Evolutionary conservation across 345 rosid genomes (phyloP).

Genomic region (Firmiana major): DNA sequence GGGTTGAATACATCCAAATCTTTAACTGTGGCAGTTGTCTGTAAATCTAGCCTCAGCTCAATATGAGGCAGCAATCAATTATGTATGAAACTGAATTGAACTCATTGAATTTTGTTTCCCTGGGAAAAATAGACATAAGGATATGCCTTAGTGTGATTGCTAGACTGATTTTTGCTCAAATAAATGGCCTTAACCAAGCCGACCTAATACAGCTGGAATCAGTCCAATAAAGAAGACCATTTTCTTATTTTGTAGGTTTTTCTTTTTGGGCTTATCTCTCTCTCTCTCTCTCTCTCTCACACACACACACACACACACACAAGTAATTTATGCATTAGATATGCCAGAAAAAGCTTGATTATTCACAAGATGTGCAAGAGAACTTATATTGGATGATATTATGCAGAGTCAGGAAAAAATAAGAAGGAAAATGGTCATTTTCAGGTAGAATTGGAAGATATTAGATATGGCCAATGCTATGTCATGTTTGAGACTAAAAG

Average conservation of each 20-base stretch:
- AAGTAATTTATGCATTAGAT: not conserved
- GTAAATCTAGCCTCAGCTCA: not conserved
- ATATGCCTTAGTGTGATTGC: not conserved
- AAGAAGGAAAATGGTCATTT: not conserved
- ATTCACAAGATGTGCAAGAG: not conserved
- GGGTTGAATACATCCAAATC: not conserved
- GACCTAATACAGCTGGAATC: not conserved
- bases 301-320: too few species aligned
- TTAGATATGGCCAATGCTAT: not conserved
- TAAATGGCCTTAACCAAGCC: not conserved
- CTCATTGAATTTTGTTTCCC: not conserved
- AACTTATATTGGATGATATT: not conserved
- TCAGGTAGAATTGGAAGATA: not conserved
- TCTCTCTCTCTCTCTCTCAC: not conserved
- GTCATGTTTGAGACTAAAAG: not conserved
- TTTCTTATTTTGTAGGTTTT: not conserved
- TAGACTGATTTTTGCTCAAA: not conserved
- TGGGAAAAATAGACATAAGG: not conserved
- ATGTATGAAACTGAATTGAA: not conserved
- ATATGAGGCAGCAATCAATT: too few species aligned
- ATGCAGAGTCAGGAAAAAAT: not conserved
- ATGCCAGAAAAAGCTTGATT: not conserved
- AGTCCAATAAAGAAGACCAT: not conserved
- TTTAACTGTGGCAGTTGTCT: not conserved
- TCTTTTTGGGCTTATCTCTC: not conserved